Evolutionary conservation across 1,284 basidiomycete species (phyloP), one percentile per base, ranked within the genome.

Genomic region (Ustilago loliicola): DNA sequence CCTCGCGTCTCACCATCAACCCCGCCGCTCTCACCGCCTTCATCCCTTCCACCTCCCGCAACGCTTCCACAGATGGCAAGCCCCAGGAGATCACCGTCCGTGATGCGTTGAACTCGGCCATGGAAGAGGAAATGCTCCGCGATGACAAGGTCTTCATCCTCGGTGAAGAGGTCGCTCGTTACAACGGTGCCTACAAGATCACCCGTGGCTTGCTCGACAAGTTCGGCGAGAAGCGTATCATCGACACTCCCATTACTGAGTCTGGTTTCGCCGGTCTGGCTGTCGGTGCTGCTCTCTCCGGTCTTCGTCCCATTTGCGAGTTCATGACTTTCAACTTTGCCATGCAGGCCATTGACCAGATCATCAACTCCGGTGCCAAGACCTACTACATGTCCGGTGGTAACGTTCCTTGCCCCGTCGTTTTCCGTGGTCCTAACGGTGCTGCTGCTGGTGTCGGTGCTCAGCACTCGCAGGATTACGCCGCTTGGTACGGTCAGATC

Each of bases 331-430:
- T 94, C 81, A 86, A 86, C 80, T 80, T 80, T 66, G 79, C 75
- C 64, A 85, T 83, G 87, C 88, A 91, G 89, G 95, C 96, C 75
- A 99, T 99, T 87, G 97, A 99, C 89, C 97, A 99, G 87, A 98
- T 99, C 80, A 94, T 99, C 88, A 99, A 99, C 91, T 98, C 96
- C n/a, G 97, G 93, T 71, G 97, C 94, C 81, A 99, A 99, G 90
- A 99, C 97, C 13, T 95, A 98, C 89, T 99, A 99, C 91, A 99
- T 99, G 97, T 98, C 96, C 52, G 97, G 96, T 75, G 97, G 97
- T 80, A 97, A 95, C 86, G 94, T 97, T 3, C 93, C 94, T 15
- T 98, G 96, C 89, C 95, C 97, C 32, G 93, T 99, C 80, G 95
- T 98, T 67, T 99, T 99, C 93, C 95, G 97, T 89, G 97, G 97